Conservation (phyloP, 768 basidiomycete genomes). For the Nidula microcarpa region DNA sequence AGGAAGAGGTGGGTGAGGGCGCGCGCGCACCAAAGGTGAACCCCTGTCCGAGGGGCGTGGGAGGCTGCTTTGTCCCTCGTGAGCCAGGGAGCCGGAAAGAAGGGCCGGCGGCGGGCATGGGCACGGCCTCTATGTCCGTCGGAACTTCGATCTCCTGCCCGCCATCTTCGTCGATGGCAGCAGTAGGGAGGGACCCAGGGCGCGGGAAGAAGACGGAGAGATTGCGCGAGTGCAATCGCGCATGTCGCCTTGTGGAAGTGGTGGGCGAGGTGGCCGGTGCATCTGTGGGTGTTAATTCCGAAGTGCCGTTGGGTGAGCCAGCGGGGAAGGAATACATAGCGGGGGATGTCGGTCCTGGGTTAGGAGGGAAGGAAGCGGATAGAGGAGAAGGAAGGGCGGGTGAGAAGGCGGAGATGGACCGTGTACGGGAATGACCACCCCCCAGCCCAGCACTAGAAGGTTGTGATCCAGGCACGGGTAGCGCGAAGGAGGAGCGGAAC, state of each 20-base stretch:
- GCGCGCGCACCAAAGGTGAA: constrained; percentile 67
- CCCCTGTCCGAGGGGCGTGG: constrained; percentile 42
- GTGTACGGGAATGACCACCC: too few relatives aligned
- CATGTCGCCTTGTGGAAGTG: constrained; percentile 43
- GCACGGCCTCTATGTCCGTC: constrained; percentile 43
- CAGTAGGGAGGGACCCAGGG: constrained; percentile 58
- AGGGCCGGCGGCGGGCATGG: constrained; percentile 42
- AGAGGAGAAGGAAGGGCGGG: too few relatives aligned
- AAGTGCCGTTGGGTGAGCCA: too few relatives aligned
- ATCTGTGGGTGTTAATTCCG: too few relatives aligned
- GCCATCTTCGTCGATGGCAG: constrained; percentile 69
- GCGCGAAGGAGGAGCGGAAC: too few relatives aligned
- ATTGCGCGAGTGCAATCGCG: constrained; percentile 85
- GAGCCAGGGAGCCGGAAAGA: constrained; percentile 32
- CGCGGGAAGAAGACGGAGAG: constrained; percentile 89
- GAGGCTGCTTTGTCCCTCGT: constrained; percentile 20
- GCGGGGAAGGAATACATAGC: too few relatives aligned
- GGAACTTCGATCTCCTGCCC: constrained; percentile 45
- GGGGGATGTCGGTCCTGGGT: too few relatives aligned
- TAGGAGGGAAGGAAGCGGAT: too few relatives aligned
- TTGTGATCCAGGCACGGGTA: too few relatives aligned
- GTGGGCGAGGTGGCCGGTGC: constrained; percentile 4
- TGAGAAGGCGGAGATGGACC: too few relatives aligned
- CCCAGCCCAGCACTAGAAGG: too few relatives aligned
- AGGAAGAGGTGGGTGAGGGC: constrained; percentile 26